Evolutionary conservation across 192 early-diverging fungal genomes (phyloP), one percentile per base, ranked within the genome.

Genomic region (Backusella psychrophila): DNA sequence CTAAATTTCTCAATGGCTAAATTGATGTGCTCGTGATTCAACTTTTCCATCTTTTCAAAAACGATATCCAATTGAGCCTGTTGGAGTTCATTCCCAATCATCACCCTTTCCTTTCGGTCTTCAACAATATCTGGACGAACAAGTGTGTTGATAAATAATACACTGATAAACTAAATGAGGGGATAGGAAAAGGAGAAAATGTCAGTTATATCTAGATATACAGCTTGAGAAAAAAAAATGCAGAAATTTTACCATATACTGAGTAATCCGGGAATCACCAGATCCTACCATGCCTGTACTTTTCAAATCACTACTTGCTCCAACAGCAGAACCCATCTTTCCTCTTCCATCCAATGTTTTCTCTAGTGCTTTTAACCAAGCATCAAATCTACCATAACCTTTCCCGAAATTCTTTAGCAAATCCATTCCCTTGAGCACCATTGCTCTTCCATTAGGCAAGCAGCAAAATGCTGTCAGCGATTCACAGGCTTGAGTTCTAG

Each of bases 141-240:
- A 2, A 94, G 80, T 7, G 92, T 90, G 78, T 94, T 94, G 79
- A 94, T 85, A 69, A 94, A 86, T 21, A 94, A 82, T 73, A 94
- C 83, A 77, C 89, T 91, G 6, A 91, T 87, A 26, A 94, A 83
- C 84, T 88, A 84, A 29, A 63, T 63, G 29, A 63, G n/a, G 26
- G 26, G 26, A 7, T 23, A 29, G 35, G 7, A 41, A 52, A 23
- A 26, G 9, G 26, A 14, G 23, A 63, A 29, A 26, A 21, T 56
- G 42, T 6, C 6, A 49, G 41, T 15, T 14, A 53, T 34, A 41
- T 4, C 56, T 63, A 9, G 53, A 26, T 59, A 29, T 29, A 63
- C 21, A 29, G 9, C 56, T 14, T 11, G 23, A 23, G 3, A 11
- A 14, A 29, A 21, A 53, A 3, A 53, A 33, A 33, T 33, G 17